These are phyloP conservation scores for Apiospora koreana DNA, from an alignment of 2,329 filamentous ascomycete genomes.

Conservation along the genomic window DNA sequence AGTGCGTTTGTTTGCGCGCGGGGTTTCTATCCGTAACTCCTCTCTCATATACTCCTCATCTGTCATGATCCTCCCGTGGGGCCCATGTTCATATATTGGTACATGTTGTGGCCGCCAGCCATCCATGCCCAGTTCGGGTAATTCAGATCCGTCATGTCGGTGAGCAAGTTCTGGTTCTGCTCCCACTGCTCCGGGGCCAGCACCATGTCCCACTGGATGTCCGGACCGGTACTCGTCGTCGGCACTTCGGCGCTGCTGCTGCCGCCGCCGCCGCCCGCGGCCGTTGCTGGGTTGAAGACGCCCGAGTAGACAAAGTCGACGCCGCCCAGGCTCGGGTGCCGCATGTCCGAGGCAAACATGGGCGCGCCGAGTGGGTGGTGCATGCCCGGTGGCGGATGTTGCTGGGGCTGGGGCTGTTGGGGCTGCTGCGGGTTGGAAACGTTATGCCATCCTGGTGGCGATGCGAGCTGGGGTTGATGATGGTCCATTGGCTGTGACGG, in stretches of 20 bases:
- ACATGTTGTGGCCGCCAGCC: not conserved
- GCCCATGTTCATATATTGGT: not conserved
- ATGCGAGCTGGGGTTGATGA: not conserved
- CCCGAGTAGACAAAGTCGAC: conserved; percentile 15
- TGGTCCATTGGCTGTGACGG: not conserved
- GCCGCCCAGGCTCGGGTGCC: not conserved
- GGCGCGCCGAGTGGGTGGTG: not conserved
- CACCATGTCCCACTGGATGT: conserved; percentile 17
- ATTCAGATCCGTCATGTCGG: conserved; percentile 9
- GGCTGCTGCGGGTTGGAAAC: not conserved
- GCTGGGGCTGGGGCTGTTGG: not conserved
- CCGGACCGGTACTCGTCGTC: not conserved
- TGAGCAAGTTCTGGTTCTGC: conserved; percentile 14
- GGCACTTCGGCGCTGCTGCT: not conserved
- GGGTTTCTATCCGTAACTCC: too few relatives aligned
- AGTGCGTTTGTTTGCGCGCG: not conserved
- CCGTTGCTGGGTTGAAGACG: conserved; percentile 11
- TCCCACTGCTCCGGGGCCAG: conserved; percentile 15
- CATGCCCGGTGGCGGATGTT: not conserved
- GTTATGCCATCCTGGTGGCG: not conserved
- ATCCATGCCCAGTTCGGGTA: not conserved
- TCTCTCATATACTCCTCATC: not conserved
- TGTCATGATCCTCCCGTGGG: not conserved
- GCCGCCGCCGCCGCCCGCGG: not conserved
- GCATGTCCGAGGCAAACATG: not conserved